These are phyloP conservation scores for Ilex paraguariensis DNA, from an alignment of 305 asterid species.

Conservation along the genomic window DNA sequence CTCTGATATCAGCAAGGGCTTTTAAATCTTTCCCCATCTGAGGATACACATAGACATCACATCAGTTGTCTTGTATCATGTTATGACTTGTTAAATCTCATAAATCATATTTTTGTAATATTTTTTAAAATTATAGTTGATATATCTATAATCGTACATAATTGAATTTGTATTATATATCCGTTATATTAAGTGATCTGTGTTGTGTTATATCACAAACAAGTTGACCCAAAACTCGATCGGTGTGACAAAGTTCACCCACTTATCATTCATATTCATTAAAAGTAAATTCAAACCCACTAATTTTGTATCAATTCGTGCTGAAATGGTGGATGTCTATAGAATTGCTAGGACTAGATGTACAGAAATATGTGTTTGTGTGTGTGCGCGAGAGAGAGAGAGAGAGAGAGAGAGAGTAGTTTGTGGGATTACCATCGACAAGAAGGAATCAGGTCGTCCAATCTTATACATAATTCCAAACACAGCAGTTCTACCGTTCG, in stretches of 20 bases:
- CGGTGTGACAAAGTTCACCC: no score
- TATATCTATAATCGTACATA: no score
- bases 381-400: neutral
- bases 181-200: no score
- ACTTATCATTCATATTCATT: neutral
- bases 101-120: no score
- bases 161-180: neutral
- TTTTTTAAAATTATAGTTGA: no score
- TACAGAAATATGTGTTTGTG: neutral
- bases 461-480: constrained; percentile 53
- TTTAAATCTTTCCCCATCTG: constrained; percentile 30
- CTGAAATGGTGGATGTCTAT: no score
- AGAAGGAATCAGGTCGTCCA: constrained; percentile 49
- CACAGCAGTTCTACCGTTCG: constrained; percentile 41
- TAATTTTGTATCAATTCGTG: no score
- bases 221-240: neutral
- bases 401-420: neutral
- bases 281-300: neutral
- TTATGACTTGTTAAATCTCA: no score
- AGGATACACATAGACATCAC: neutral
- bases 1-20: constrained; percentile 21
- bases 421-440: constrained; percentile 30
- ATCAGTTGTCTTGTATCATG: no score
- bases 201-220: no score
- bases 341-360: no score